These are phyloP conservation scores for Breviolum minutum DNA, from an alignment of 73 alveolate species.

Conservation along the genomic window DNA sequence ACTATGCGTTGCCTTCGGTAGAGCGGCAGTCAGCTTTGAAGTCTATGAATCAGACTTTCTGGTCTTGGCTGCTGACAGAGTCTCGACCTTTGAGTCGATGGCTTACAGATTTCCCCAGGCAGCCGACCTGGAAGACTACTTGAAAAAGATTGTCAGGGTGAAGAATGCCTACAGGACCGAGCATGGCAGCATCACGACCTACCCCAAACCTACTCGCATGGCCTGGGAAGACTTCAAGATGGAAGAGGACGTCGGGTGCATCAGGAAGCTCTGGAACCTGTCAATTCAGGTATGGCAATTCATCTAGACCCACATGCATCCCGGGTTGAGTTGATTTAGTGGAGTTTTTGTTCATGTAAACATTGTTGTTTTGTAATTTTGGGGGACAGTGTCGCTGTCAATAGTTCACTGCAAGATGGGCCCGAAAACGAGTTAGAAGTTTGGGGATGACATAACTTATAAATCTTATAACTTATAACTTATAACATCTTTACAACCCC, in stretches of 20 bases:
- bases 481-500: no score
- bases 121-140: background rate
- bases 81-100: background rate
- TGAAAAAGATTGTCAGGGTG: background rate
- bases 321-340: no score
- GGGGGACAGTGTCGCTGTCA: no score
- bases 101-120: background rate
- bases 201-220: background rate
- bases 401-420: no score
- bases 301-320: no score
- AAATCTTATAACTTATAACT: no score
- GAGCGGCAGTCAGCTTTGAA: background rate
- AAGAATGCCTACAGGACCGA: background rate
- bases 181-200: background rate
- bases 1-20: background rate
- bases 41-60: background rate
- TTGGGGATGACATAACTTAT: no score
- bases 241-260: background rate
- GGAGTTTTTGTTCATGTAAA: no score
- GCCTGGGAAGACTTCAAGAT: background rate
- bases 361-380: no score
- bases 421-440: no score
- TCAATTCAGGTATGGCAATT: background rate
- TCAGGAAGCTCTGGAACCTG: background rate
- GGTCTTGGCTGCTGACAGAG: background rate